phyloP scores from a whole-genome alignment of 345 rosid genomes.

The Brassica rapa region DNA sequence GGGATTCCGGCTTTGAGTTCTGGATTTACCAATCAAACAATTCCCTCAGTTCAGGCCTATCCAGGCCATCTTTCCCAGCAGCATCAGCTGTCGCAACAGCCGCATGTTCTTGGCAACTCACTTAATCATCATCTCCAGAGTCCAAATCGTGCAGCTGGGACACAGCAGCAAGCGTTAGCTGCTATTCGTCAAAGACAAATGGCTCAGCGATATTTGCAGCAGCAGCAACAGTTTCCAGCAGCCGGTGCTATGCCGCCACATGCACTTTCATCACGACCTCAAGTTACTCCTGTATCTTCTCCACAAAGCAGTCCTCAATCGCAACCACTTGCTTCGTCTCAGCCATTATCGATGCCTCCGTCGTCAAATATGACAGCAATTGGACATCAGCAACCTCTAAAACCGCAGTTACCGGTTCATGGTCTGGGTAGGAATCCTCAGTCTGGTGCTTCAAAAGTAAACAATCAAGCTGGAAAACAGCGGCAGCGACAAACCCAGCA shows the following conservation, averaged over 20 bases:
- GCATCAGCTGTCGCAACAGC: conserved; percentile 66
- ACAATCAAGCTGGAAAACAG: conserved; percentile 81
- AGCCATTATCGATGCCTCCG: conserved; percentile 53
- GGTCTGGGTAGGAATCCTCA: conserved; percentile 58
- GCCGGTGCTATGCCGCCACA: conserved; percentile 59
- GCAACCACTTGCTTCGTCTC: conserved; percentile 55
- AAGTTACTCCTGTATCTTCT: conserved; percentile 62
- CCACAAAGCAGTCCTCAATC: conserved; percentile 66
- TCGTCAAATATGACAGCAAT: conserved; percentile 53
- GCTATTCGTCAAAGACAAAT: conserved; percentile 63
- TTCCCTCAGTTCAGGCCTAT: conserved; percentile 59
- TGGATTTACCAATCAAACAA: conserved; percentile 69
- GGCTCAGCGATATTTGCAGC: conserved; percentile 70
- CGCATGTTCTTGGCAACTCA: conserved; percentile 50
- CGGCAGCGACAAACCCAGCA: conserved; percentile 57
- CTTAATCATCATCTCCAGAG: conserved; percentile 67
- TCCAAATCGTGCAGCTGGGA: conserved; percentile 54
- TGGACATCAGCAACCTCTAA: conserved; percentile 52
- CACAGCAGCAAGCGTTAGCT: conserved; percentile 69
- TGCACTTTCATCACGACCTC: conserved; percentile 56
- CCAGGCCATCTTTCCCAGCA: conserved; percentile 70
- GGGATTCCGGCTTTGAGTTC: conserved; percentile 61
- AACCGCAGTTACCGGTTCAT: conserved; percentile 56
- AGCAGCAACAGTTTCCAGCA: conserved; percentile 62
- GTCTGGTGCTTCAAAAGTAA: conserved; percentile 43